Evolutionary conservation across 495 filamentous ascomycete species (phyloP).

Genomic region (Trichoderma orchidacearum): DNA sequence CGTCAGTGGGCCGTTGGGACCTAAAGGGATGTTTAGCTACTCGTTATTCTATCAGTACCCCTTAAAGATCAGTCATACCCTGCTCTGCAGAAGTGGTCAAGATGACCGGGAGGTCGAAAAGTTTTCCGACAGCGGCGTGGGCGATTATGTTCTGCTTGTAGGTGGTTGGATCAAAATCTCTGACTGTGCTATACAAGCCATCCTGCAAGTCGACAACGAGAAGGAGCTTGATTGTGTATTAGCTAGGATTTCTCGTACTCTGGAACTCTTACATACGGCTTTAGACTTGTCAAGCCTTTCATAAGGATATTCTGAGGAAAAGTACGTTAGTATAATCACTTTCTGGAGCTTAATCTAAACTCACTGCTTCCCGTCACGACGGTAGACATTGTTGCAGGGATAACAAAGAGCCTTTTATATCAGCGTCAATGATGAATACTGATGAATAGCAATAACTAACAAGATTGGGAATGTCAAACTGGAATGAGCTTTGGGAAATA

Average conservation of each 20-base stretch:
- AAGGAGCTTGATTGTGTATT: background rate
- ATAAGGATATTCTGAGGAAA: background rate
- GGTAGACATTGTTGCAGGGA: background rate
- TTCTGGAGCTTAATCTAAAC: background rate
- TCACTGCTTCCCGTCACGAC: background rate
- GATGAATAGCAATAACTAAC: too few species aligned
- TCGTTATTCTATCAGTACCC: background rate
- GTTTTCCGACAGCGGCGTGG: constrained; percentile 49
- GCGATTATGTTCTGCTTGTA: constrained; percentile 57
- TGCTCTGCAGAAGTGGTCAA: constrained; percentile 54
- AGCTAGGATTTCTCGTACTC: background rate
- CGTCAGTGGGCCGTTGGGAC: constrained; percentile 57
- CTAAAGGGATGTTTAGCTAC: constrained; percentile 8
- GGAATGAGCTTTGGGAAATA: too few species aligned
- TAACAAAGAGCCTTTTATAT: background rate
- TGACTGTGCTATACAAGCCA: background rate
- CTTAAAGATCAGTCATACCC: constrained; percentile 10
- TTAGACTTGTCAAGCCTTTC: constrained; percentile 1
- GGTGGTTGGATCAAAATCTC: constrained; percentile 28
- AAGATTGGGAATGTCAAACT: too few species aligned
- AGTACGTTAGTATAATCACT: background rate
- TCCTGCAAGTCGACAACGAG: constrained; percentile 3
- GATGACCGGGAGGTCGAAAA: constrained; percentile 57
- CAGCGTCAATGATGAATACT: background rate
- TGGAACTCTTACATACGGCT: background rate